Evolutionary conservation across 2,329 filamentous ascomycete genomes (phyloP), one percentile per base, ranked within the genome.

Genomic region (Clonostachys rhizophaga): DNA sequence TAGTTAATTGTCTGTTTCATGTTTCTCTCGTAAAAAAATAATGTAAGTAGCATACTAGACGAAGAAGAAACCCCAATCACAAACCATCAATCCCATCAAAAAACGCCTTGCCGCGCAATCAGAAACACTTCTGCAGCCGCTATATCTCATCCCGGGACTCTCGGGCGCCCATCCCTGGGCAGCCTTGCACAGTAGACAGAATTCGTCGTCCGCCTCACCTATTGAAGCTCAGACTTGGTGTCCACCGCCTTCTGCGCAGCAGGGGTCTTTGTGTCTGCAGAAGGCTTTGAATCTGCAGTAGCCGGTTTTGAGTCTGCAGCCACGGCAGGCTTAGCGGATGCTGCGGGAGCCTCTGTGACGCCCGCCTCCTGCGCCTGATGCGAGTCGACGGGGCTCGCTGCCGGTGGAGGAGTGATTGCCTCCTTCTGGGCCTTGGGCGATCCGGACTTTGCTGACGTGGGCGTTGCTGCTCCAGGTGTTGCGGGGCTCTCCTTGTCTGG

Each of bases 331-430:
- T 30, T 30, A 30, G 24, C 24, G 8, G 24, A 30, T 30, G 24
- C 36, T 20, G 45, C 9, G 8, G 44, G 20, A 9, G 50, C 34
- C 20, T 47, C 58, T 20, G 63, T 70, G 39, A 78, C 67, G 6
- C 76, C 75, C 6, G 69, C 68, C 51, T 78, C 75, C 53, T 79
- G 74, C 13, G 56, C 66, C 53, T 66, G 65, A 51, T 71, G 67
- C 16, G 54, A 55, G 6, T 47, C 49, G n/a, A 37, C 18, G 18
- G 52, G 46, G 24, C 2, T 30, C 24, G 24, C 1, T 30, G 24
- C 24, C 9, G 24, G 24, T 30, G 24, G 24, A 8, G 55, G 50
- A 24, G 50, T 54, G 40, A 50, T 55, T 34, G 53, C 53, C 30
- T 47, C 40, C 43, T 52, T 49, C 41, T 49, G 50, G 6, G 41